Evolutionary conservation across 2,329 filamentous ascomycete genomes (phyloP).

Genomic region (Pseudonectria buxi): DNA sequence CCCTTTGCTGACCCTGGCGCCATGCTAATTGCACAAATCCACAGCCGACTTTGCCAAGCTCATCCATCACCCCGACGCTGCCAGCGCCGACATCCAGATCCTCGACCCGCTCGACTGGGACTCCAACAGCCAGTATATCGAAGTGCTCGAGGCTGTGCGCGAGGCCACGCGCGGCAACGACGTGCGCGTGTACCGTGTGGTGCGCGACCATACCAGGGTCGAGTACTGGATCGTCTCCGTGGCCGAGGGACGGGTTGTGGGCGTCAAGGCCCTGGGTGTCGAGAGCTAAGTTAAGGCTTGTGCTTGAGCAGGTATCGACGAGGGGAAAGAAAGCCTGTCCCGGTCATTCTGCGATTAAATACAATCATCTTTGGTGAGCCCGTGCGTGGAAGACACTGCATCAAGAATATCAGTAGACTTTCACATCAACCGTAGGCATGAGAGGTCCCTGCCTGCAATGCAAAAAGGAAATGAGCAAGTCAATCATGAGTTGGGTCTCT

Average conservation of each 20-base stretch:
- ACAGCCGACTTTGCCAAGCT: conserved; percentile 64
- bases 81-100: conserved; percentile 55
- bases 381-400: too few relatives aligned
- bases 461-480: too few relatives aligned
- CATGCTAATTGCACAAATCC: conserved; percentile 2
- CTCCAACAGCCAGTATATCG: conserved; percentile 59
- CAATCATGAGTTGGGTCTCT: too few relatives aligned
- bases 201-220: conserved; percentile 52
- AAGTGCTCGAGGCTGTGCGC: conserved; percentile 62
- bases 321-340: too few relatives aligned
- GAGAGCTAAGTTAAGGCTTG: conserved; percentile 41
- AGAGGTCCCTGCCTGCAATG: too few relatives aligned
- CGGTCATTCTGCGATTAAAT: too few relatives aligned
- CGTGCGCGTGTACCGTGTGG: conserved; percentile 68
- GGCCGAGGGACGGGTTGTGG: conserved; percentile 59
- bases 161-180: conserved; percentile 57
- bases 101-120: conserved; percentile 69
- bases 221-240: conserved; percentile 77
- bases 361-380: too few relatives aligned
- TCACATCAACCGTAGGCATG: too few relatives aligned
- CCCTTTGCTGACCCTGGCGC: background rate
- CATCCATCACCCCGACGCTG: conserved; percentile 50
- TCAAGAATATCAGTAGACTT: too few relatives aligned
- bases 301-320: background rate
- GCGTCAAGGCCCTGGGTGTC: conserved; percentile 69